Conservation (phyloP, 768 basidiomycete species). For the Rubroboletus pulcherrimus region DNA sequence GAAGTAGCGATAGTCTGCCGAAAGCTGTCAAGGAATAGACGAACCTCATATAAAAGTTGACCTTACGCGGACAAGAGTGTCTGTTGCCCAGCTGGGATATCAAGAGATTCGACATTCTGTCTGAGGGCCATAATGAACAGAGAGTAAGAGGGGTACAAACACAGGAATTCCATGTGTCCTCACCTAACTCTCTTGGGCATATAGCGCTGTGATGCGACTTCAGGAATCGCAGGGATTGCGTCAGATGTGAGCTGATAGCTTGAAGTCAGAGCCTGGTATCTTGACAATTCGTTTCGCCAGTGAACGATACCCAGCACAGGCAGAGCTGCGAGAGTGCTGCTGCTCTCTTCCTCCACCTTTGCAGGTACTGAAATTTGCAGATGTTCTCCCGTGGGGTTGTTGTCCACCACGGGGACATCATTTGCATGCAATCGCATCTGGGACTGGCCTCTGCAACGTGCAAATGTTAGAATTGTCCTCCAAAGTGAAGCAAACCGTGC, state of each 20-base stretch:
- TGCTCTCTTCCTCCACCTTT: neutral
- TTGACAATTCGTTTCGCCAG: neutral
- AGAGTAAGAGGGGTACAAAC: neutral
- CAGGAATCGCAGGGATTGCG: slow-evolving; percentile 4
- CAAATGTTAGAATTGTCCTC: neutral
- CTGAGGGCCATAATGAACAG: neutral
- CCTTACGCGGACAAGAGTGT: slow-evolving; percentile 6
- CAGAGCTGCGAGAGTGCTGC: neutral
- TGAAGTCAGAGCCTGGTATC: neutral
- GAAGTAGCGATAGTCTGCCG: neutral
- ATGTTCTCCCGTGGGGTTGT: neutral
- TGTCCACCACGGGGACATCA: neutral
- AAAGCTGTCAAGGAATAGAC: neutral
- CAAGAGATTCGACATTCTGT: neutral
- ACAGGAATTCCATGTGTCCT: neutral
- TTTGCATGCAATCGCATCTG: neutral
- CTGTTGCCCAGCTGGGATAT: slow-evolving; percentile 7
- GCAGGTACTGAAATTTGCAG: neutral
- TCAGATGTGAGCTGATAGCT: neutral
- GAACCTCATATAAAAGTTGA: neutral
- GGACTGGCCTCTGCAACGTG: neutral
- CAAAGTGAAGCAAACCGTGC: slow-evolving; percentile 1
- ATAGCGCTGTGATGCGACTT: slow-evolving; percentile 10
- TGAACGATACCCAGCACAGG: neutral
- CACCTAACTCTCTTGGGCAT: neutral